Evolutionary conservation across 1,284 basidiomycete species (phyloP).

Genomic region (Ganoderma lingzhi): DNA sequence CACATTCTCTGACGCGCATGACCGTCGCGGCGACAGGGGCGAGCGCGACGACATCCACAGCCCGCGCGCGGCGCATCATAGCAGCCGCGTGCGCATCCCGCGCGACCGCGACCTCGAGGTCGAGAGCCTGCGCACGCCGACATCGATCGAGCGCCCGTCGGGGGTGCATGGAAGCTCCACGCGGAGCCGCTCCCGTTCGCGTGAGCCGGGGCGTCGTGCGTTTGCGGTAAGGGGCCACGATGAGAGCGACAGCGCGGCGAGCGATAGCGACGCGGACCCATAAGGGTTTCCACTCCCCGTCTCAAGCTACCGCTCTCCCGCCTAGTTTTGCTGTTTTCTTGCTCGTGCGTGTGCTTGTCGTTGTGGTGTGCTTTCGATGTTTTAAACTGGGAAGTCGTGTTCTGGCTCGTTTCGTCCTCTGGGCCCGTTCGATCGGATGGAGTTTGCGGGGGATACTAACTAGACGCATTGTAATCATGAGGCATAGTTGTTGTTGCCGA

Average conservation of each 20-base stretch:
- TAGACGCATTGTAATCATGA: conserved; percentile 9
- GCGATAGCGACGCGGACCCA: conserved; percentile 62
- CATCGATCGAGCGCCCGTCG: conserved; percentile 41
- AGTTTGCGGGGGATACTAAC: conserved; percentile 3
- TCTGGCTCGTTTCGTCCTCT: neutral
- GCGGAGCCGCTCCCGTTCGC: conserved; percentile 44
- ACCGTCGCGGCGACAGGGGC: conserved; percentile 49
- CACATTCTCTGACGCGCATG: conserved; percentile 39
- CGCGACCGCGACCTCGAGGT: conserved; percentile 57
- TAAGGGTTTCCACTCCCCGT: neutral
- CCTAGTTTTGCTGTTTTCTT: neutral
- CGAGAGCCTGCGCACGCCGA: conserved; percentile 68
- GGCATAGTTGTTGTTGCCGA: neutral
- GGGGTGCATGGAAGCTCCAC: conserved; percentile 14
- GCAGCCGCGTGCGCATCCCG: conserved; percentile 62
- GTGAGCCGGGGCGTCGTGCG: conserved; percentile 60
- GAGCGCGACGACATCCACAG: conserved; percentile 60
- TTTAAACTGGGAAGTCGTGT: neutral
- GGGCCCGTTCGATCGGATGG: neutral
- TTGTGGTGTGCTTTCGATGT: neutral
- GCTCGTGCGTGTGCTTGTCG: neutral
- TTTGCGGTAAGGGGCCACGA: conserved; percentile 88
- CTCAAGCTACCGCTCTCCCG: neutral
- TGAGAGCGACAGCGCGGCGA: conserved; percentile 85
- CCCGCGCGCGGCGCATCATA: conserved; percentile 49